Percentiles rank a stretch among this genome's conserved stretches.
Evolutionary conservation across 768 basidiomycete genomes (phyloP).

Genomic region (Leucocoprinus birnbaumii): DNA sequence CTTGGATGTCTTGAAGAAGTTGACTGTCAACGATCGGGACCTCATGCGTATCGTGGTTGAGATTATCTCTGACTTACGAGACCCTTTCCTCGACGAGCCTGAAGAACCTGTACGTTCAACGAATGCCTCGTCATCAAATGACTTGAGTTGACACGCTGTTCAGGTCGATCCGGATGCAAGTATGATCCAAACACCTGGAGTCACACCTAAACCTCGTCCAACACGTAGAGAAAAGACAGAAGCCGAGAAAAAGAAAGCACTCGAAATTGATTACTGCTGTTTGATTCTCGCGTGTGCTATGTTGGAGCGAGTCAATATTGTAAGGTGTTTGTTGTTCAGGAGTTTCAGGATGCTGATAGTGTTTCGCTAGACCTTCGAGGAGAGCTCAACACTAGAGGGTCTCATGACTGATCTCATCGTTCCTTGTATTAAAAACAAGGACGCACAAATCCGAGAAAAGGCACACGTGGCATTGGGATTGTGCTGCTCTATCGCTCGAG

Average conservation of each 20-base stretch:
- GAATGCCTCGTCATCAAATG: too few relatives aligned
- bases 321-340: conserved; percentile 36
- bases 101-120: conserved; percentile 8
- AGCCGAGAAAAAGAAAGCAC: conserved; percentile 42
- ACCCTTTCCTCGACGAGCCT: conserved; percentile 37
- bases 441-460: conserved; percentile 75
- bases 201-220: conserved; percentile 20
- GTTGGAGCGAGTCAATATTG: conserved; percentile 88
- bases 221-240: conserved; percentile 41
- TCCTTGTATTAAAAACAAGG: conserved; percentile 87
- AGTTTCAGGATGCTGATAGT: conserved; percentile 2
- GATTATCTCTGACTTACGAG: conserved; percentile 78
- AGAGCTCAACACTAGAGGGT: conserved; percentile 78
- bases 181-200: conserved; percentile 24
- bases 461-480: conserved; percentile 79
- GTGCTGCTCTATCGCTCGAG: conserved; percentile 83
- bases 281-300: conserved; percentile 81
- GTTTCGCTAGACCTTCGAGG: conserved; percentile 68
- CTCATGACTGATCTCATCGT: conserved; percentile 85
- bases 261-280: conserved; percentile 64
- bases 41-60: conserved; percentile 88
- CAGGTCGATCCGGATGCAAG: conserved; percentile 21
- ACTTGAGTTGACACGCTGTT: not conserved
- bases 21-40: conserved; percentile 76
- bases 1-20: conserved; percentile 75